Conservation (phyloP, 805 yeast genomes). For the Wickerhamomyces ciferrii region DNA sequence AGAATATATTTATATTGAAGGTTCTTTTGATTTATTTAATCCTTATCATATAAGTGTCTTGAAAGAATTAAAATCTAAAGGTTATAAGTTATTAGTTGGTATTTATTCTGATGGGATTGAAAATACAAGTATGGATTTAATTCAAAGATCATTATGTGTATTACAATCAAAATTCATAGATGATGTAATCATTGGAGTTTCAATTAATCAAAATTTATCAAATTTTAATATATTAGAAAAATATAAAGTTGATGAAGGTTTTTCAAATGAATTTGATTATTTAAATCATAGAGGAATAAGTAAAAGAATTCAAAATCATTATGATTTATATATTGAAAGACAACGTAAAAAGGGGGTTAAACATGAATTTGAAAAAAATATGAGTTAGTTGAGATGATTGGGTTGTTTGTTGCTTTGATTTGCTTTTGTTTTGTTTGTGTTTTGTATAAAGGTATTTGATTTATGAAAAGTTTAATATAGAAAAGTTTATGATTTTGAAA, state of each 20-base stretch:
- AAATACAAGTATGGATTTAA: conserved; percentile 81
- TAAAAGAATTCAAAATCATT: conserved; percentile 62
- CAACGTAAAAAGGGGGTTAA: conserved; percentile 86
- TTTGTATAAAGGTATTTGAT: background rate
- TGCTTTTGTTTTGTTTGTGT: no score
- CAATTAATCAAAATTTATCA: conserved; percentile 29
- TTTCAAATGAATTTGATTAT: conserved; percentile 54
- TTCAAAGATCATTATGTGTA: conserved; percentile 83
- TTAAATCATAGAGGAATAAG: conserved; percentile 71
- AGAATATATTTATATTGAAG: conserved; percentile 53
- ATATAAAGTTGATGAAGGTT: conserved; percentile 19
- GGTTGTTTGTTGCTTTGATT: no score
- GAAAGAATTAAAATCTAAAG: conserved; percentile 35
- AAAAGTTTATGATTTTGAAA: no score
- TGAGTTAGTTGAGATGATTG: no score
- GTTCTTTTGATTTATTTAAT: conserved; percentile 88
- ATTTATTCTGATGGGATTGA: conserved; percentile 63
- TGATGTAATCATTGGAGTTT: conserved; percentile 50
- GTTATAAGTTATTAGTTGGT: conserved; percentile 55
- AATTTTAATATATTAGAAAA: conserved; percentile 17
- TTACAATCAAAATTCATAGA: conserved; percentile 85
- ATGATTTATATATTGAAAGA: conserved; percentile 74
- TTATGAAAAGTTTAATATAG: no score
- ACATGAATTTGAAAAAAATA: conserved; percentile 41
- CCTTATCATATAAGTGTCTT: conserved; percentile 87